These are phyloP conservation scores for Elongisporangium undulatum DNA, from an alignment of 352 stramenopile genomes.

Conservation along the genomic window DNA sequence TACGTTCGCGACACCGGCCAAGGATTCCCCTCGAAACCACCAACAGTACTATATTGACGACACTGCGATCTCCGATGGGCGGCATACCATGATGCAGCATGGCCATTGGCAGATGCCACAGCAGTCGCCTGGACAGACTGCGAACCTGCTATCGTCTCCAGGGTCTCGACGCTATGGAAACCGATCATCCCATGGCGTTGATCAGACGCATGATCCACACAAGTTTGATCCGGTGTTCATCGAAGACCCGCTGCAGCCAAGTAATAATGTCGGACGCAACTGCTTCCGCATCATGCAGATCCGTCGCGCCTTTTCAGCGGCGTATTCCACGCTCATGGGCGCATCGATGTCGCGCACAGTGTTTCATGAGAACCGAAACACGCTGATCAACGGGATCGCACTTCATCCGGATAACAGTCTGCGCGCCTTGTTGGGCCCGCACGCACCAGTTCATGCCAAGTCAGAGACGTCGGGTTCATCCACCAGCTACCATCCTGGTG, in stretches of 20 bases:
- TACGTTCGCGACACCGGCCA: constrained; percentile 12
- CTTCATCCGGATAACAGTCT: constrained; percentile 81
- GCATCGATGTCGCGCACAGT: constrained; percentile 48
- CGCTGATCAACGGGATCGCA: constrained; percentile 53
- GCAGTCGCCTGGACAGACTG: constrained; percentile 40
- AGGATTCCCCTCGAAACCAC: constrained; percentile 31
- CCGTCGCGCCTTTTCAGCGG: constrained; percentile 67
- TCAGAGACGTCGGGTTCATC: constrained; percentile 25
- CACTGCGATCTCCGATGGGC: background rate
- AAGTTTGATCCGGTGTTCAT: constrained; percentile 95
- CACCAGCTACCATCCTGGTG: constrained; percentile 12
- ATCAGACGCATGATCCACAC: constrained; percentile 80
- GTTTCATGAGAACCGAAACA: constrained; percentile 52
- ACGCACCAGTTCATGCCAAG: constrained; percentile 50
- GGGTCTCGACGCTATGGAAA: constrained; percentile 64
- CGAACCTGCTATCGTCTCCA: constrained; percentile 51
- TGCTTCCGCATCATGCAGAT: constrained; percentile 94
- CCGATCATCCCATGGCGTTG: constrained; percentile 41
- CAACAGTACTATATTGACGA: constrained; percentile 26
- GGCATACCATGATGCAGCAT: background rate
- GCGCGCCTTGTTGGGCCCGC: constrained; percentile 55
- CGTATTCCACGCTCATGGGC: constrained; percentile 61
- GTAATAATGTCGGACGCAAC: constrained; percentile 96
- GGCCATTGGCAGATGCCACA: constrained; percentile 55
- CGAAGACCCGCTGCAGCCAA: constrained; percentile 91